Percentiles rank a stretch among this genome's conserved stretches.
Conservation (phyloP, 2,329 filamentous ascomycete species). For the Exutisphaerella laricina region DNA sequence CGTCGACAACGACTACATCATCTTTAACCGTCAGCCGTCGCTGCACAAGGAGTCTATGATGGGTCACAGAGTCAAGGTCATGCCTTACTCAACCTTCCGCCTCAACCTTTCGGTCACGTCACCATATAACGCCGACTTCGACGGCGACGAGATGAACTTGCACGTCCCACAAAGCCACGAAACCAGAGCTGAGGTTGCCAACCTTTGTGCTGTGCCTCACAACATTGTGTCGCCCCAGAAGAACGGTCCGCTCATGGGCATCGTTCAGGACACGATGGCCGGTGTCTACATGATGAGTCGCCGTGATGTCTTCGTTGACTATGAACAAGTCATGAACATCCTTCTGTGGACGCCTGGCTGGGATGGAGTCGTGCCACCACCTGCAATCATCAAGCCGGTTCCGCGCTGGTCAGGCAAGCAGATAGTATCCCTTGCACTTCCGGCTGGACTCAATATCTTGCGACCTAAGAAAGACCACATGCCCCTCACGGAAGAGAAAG, state of each 20-base stretch:
- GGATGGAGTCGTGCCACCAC: slow-evolving; percentile 89
- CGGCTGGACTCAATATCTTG: slow-evolving; percentile 73
- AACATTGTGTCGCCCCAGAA: slow-evolving; percentile 98
- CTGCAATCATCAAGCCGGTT: slow-evolving; percentile 87
- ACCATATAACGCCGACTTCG: slow-evolving; percentile 99
- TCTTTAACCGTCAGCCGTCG: slow-evolving; percentile 99
- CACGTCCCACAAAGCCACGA: slow-evolving; percentile 98
- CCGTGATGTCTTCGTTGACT: slow-evolving; percentile 82
- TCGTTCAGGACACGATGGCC: slow-evolving; percentile 94
- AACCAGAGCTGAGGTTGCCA: slow-evolving; percentile 86
- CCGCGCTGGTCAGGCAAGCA: slow-evolving; percentile 98
- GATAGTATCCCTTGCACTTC: slow-evolving; percentile 88
- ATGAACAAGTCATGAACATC: slow-evolving; percentile 91
- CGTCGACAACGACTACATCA: slow-evolving; percentile 92
- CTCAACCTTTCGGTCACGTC: slow-evolving; percentile 96
- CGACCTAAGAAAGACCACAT: slow-evolving; percentile 28
- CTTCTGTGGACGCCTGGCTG: slow-evolving; percentile 97
- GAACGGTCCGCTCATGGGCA: slow-evolving; percentile 98
- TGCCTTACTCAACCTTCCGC: slow-evolving; percentile 98
- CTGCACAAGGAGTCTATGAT: slow-evolving; percentile 99
- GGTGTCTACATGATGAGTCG: slow-evolving; percentile 96
- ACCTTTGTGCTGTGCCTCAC: slow-evolving; percentile 94
- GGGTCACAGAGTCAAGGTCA: slow-evolving; percentile 94
- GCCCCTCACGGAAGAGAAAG: slow-evolving; percentile 41
- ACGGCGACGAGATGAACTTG: slow-evolving; percentile 99